Conservation (phyloP, 805 yeast species). For the Pichia deserticola region DNA sequence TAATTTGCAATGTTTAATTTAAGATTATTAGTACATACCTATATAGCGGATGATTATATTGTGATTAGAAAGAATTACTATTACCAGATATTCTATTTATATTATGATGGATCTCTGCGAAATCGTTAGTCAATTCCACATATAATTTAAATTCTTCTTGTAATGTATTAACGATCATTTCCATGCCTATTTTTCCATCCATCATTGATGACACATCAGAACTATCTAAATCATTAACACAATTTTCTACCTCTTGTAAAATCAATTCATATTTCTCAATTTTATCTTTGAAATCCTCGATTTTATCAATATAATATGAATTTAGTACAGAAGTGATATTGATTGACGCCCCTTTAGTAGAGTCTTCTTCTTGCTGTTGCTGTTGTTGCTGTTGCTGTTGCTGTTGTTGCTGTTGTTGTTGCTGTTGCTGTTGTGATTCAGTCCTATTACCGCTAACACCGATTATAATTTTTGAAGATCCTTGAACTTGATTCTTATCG, state of each 20-base stretch:
- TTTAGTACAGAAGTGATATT: conserved; percentile 45
- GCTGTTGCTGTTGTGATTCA: conserved; percentile 9
- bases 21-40: no score
- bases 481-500: conserved; percentile 18
- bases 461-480: conserved; percentile 20
- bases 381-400: conserved; percentile 3
- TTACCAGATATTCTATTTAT: conserved; percentile 28
- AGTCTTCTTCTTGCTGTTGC: no score
- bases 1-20: no score
- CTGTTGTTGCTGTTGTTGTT: conserved; percentile 18
- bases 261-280: conserved; percentile 42
- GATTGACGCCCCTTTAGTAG: conserved; percentile 25
- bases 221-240: conserved; percentile 54
- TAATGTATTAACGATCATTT: conserved; percentile 50
- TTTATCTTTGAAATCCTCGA: conserved; percentile 35
- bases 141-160: conserved; percentile 62
- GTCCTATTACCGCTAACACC: conserved; percentile 28
- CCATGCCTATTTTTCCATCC: conserved; percentile 34
- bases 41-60: no score
- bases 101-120: conserved; percentile 62
- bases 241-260: conserved; percentile 50
- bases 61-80: conserved; percentile 10
- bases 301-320: conserved; percentile 41
- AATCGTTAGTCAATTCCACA: conserved; percentile 67
- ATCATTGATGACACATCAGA: conserved; percentile 16